Percentiles rank a stretch among this genome's conserved stretches.
Conservation (phyloP, 2,329 filamentous ascomycete genomes). For the Diaporthe citrichinensis region DNA sequence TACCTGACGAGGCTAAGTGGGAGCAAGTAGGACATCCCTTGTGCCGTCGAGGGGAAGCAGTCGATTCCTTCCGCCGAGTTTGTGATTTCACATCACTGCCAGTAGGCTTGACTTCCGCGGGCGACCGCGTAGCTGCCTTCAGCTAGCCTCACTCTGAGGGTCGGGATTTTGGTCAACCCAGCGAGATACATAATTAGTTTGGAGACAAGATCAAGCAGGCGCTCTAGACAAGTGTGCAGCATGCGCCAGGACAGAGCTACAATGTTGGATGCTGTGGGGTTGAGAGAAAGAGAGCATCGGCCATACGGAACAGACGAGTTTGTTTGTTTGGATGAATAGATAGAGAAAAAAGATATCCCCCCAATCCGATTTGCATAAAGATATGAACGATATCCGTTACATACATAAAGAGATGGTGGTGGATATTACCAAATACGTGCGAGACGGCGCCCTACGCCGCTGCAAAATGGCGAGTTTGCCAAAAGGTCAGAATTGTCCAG, state of each 20-base stretch:
- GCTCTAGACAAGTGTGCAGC: background rate
- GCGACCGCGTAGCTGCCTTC: background rate
- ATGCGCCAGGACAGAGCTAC: background rate
- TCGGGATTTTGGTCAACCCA: background rate
- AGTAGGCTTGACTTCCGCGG: background rate
- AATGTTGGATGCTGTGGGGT: background rate
- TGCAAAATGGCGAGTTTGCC: no score
- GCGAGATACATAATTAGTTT: conserved; percentile 14
- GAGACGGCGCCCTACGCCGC: no score
- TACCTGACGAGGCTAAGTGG: conserved; percentile 68
- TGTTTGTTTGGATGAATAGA: conserved; percentile 24
- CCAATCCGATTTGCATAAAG: conserved; percentile 30
- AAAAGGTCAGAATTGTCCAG: no score
- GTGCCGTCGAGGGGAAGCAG: background rate
- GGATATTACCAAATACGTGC: no score
- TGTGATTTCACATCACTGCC: background rate
- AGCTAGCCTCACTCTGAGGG: background rate
- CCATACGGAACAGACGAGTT: background rate
- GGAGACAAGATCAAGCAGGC: background rate
- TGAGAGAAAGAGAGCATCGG: background rate
- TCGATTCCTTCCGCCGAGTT: conserved; percentile 16
- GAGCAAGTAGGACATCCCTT: conserved; percentile 8
- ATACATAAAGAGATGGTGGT: background rate
- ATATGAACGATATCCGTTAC: background rate
- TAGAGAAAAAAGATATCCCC: conserved; percentile 40